Evolutionary conservation across 2,329 filamentous ascomycete species (phyloP).

Genomic region (Dothideomycetes sp.): DNA sequence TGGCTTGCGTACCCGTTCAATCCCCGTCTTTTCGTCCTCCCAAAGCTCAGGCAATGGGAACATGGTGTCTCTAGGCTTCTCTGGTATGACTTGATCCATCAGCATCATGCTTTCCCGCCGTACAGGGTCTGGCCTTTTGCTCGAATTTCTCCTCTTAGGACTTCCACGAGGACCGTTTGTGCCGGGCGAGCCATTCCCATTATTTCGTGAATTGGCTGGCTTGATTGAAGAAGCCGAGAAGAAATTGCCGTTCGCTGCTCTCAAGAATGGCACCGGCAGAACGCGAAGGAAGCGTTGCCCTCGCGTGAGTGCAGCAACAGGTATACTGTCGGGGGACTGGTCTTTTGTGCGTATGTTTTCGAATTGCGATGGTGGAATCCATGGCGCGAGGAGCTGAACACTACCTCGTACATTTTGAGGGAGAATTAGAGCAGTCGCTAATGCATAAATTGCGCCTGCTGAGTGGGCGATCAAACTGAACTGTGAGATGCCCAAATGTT

Average conservation of each 20-base stretch:
- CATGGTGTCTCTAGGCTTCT: constrained; percentile 23
- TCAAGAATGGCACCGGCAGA: constrained; percentile 80
- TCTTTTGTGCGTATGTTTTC: constrained; percentile 53
- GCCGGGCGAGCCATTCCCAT: constrained; percentile 13
- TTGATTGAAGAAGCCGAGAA: constrained; percentile 60
- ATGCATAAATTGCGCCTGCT: constrained; percentile 92
- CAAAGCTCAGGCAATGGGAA: constrained; percentile 21
- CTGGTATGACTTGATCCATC: constrained; percentile 39
- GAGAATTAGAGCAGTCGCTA: constrained; percentile 90
- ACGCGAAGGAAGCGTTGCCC: constrained; percentile 85
- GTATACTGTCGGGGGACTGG: constrained; percentile 34
- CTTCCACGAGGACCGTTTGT: background rate
- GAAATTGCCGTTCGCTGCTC: constrained; percentile 90
- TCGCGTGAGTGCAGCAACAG: constrained; percentile 78
- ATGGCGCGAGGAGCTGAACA: constrained; percentile 88
- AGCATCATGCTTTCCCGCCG: constrained; percentile 40
- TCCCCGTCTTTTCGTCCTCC: constrained; percentile 16
- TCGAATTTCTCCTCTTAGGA: background rate
- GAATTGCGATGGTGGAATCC: constrained; percentile 94
- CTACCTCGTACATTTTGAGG: constrained; percentile 90
- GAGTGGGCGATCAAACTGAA: constrained; percentile 96
- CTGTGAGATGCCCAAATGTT: constrained; percentile 82
- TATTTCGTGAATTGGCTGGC: constrained; percentile 22
- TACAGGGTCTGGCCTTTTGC: constrained; percentile 23
- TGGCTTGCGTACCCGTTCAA: constrained; percentile 15